phyloP scores from a whole-genome alignment of 2,329 filamentous ascomycete genomes.

The Ploettnerulaceae sp. region DNA sequence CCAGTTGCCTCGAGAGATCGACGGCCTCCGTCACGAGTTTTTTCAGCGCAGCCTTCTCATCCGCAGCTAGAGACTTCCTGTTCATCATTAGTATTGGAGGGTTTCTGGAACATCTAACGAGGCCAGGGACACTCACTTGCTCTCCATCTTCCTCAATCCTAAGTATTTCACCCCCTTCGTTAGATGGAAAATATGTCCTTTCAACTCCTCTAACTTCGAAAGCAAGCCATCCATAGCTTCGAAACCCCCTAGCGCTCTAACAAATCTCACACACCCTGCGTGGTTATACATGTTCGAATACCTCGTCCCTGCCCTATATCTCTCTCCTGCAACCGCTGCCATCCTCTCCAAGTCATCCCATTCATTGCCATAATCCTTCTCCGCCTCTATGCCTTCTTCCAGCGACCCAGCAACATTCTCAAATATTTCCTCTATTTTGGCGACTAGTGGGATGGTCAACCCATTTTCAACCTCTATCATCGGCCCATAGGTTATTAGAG shows the following conservation, averaged over 20 bases:
- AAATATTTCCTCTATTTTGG: background rate
- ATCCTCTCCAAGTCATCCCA: background rate
- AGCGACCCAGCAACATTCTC: background rate
- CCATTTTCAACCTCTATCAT: background rate
- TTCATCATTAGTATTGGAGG: background rate
- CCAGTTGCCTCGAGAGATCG: background rate
- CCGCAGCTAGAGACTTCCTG: background rate
- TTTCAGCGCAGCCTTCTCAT: background rate
- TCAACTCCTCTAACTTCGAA: background rate
- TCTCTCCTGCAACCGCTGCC: background rate
- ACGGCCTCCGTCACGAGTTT: background rate
- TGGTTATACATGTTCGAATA: background rate
- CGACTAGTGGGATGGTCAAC: background rate
- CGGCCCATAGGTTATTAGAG: background rate
- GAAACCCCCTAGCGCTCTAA: background rate
- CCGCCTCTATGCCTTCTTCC: background rate
- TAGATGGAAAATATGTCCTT: constrained; percentile 1
- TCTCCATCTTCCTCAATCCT: constrained; percentile 1
- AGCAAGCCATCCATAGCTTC: background rate
- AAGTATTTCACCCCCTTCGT: background rate
- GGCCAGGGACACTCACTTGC: background rate
- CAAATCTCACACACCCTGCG: background rate
- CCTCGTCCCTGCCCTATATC: background rate
- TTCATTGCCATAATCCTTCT: constrained; percentile 1
- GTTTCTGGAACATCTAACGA: background rate